Percentiles rank a stretch among this genome's conserved stretches.
These are phyloP conservation scores for Phytophthora pseudosyringae DNA, from an alignment of 352 stramenopile species.

Conservation along the genomic window DNA sequence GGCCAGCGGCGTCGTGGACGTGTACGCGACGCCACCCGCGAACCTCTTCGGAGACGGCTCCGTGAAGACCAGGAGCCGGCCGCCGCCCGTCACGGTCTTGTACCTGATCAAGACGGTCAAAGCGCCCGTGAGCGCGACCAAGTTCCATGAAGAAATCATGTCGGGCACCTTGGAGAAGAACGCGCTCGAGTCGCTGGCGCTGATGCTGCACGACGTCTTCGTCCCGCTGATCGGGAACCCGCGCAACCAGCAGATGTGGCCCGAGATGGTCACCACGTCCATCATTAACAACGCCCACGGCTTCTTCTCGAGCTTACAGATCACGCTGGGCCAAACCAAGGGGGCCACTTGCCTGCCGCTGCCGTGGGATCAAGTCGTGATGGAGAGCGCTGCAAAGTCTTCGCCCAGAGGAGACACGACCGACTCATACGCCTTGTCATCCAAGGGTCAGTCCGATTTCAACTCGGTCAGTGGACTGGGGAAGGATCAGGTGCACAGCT, in stretches of 20 bases:
- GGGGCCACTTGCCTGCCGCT: constrained; percentile 86
- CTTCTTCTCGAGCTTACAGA: constrained; percentile 89
- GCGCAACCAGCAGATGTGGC: constrained; percentile 82
- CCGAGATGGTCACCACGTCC: constrained; percentile 82
- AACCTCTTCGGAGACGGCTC: constrained; percentile 43
- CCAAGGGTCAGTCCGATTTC: constrained; percentile 11
- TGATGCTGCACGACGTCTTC: constrained; percentile 79
- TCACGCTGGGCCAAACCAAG: constrained; percentile 87
- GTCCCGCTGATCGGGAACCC: constrained; percentile 79
- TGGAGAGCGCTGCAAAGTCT: constrained; percentile 48
- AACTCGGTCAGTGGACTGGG: constrained; percentile 32
- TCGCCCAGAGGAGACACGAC: constrained; percentile 3
- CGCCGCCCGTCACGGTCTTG: constrained; percentile 55
- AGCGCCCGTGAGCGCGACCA: constrained; percentile 61
- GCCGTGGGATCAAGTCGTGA: constrained; percentile 79
- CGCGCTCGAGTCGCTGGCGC: constrained; percentile 73
- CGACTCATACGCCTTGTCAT: constrained; percentile 10
- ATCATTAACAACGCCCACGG: constrained; percentile 79
- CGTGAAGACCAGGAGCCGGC: constrained; percentile 24
- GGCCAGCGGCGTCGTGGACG: constrained; percentile 52
- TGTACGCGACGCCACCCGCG: constrained; percentile 67
- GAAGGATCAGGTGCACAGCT: constrained; percentile 85
- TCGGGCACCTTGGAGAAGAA: constrained; percentile 76
- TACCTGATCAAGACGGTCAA: constrained; percentile 83
- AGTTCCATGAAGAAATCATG: constrained; percentile 76